Base-by-base conservation (phyloP, 2,329 filamentous ascomycete species). In the Dichotomopilus funicola region DNA sequence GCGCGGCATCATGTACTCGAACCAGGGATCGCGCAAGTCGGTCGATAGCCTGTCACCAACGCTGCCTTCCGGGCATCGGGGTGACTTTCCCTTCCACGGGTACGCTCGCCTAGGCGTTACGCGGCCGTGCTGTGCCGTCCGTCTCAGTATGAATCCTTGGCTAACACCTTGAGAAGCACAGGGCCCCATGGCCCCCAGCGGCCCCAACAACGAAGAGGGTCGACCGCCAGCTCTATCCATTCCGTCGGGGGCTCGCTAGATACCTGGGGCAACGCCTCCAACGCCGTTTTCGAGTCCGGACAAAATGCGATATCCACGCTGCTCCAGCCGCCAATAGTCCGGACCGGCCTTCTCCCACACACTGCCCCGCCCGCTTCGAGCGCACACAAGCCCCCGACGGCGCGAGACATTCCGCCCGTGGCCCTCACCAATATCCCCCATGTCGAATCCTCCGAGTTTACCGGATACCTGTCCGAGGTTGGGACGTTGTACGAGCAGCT, bases 261-360 rank as follows among this genome's bases (percentile, higher is more conserved):
- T 67, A 84, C 82, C n/a, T 74, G 80, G 1, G 75, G 66, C 64
- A 78, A 70, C 70, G 76, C 80, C 75, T 73, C 76, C 57, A 72
- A 78, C 58, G 78, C 85, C 12, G 71, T 82, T 11, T 71, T 77
- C 38, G 91, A 96, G 71, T 82, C 84, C n/a, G 84, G 86, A 9
- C 88, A 91, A 64, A 96, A 96, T 80, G 91, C 94, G 59, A 97
- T 97, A 64, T 96, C 91, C 7, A 95, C 90, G 1, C 79, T 97
- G n/a, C 80, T 97, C 4, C 89, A 95, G 67, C 87, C 90, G 34
- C 89, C 92, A 3, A 95, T 96, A 62, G 84, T 95, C 55, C 84
- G 92, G 61, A 95, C 91, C 2, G 91, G 92, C 55, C 80, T 96
- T 49, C 78, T 91, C 53, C 88, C 91, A 27, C 87, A 95, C 70